Percentiles rank a stretch among this genome's conserved stretches.
phyloP scores from a whole-genome alignment of 2,329 filamentous ascomycete genomes.

The Penicillium griseofulvum region DNA sequence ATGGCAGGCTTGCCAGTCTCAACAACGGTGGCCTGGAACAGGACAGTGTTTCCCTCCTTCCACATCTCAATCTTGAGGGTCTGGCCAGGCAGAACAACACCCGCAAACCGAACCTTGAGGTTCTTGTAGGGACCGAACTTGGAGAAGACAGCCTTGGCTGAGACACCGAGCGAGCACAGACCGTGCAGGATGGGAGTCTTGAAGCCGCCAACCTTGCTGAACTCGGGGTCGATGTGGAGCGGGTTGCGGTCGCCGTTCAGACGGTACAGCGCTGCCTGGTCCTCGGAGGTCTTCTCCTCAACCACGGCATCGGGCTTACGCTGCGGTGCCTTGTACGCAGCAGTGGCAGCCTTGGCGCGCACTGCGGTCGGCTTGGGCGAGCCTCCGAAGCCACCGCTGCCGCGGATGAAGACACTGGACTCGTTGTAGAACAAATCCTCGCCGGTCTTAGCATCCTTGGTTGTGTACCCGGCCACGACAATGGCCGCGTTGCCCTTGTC shows the following conservation, averaged over 20 bases:
- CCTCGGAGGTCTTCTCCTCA: conserved; percentile 80
- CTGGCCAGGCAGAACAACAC: conserved; percentile 79
- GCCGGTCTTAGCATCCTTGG: conserved; percentile 78
- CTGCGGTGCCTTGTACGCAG: conserved; percentile 72
- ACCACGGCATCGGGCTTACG: conserved; percentile 76
- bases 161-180: conserved; percentile 91
- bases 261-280: conserved; percentile 91
- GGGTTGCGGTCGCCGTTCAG: conserved; percentile 95
- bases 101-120: conserved; percentile 89
- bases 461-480: conserved; percentile 75
- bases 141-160: conserved; percentile 84
- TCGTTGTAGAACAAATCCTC: conserved; percentile 98
- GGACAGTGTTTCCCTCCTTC: conserved; percentile 74
- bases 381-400: conserved; percentile 86
- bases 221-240: conserved; percentile 89
- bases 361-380: conserved; percentile 63
- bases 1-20: conserved; percentile 91
- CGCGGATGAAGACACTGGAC: conserved; percentile 85
- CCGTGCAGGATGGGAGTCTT: conserved; percentile 92
- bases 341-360: conserved; percentile 77
- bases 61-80: conserved; percentile 94
- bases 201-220: conserved; percentile 95
- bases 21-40: conserved; percentile 86
- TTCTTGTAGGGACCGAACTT: conserved; percentile 81
- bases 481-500: conserved; percentile 93